Percentiles rank a stretch among this genome's conserved stretches.
Conservation (phyloP, 345 rosid genomes). For the Moringa oleifera region DNA sequence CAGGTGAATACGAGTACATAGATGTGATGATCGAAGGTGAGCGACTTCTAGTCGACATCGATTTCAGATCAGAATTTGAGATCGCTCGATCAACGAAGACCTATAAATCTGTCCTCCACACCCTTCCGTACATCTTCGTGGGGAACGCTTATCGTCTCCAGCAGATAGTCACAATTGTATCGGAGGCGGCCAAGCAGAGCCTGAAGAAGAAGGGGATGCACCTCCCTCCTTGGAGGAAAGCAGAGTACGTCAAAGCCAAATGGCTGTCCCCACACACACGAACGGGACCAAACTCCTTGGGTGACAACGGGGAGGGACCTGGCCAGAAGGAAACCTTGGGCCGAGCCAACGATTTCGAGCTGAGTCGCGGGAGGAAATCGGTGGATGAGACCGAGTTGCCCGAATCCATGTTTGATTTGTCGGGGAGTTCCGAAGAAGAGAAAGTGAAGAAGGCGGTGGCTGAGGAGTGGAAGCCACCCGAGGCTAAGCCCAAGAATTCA, state of each 20-base stretch:
- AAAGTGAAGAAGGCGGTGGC: slow-evolving; percentile 16
- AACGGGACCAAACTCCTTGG: slow-evolving; percentile 7
- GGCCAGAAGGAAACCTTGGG: slow-evolving; percentile 14
- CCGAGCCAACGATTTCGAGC: slow-evolving; percentile 6
- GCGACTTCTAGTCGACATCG: slow-evolving; percentile 67
- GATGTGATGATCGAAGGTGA: slow-evolving; percentile 60
- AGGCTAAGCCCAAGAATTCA: slow-evolving; percentile 38
- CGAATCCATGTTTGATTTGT: slow-evolving; percentile 20
- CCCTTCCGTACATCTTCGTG: slow-evolving; percentile 65
- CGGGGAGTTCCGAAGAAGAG: slow-evolving; percentile 18
- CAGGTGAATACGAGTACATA: slow-evolving; percentile 80
- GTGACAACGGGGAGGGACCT: slow-evolving; percentile 5
- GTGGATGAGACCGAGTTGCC: slow-evolving; percentile 17
- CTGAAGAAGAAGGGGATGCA: slow-evolving; percentile 90
- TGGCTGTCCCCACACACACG: slow-evolving; percentile 67
- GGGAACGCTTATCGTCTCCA: slow-evolving; percentile 69
- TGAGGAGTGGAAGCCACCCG: slow-evolving; percentile 39
- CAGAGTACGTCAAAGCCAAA: slow-evolving; percentile 72
- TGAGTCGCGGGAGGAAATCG: slow-evolving; percentile 7
- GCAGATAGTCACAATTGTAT: slow-evolving; percentile 50
- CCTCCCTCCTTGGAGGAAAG: slow-evolving; percentile 86
- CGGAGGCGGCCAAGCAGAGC: slow-evolving; percentile 74
- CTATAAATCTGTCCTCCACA: slow-evolving; percentile 63
- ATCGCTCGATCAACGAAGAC: slow-evolving; percentile 77
- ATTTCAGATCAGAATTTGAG: slow-evolving; percentile 82